Percentiles rank a stretch among this genome's conserved stretches.
Conservation (phyloP, 345 rosid species). For the Abelmoschus esculentus region DNA sequence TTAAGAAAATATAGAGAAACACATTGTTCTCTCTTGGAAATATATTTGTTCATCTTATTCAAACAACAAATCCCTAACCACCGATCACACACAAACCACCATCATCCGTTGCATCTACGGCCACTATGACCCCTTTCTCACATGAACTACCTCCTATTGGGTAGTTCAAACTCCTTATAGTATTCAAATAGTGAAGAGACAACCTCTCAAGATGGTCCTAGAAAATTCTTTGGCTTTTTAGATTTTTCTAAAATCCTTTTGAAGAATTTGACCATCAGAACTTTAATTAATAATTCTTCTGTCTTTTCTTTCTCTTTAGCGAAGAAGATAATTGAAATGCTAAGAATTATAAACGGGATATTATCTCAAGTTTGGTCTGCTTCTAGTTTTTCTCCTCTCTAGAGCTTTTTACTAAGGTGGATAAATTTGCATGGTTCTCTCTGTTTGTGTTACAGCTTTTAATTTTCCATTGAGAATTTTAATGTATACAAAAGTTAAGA, state of each 20-base stretch:
- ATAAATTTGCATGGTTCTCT: constrained; percentile 1
- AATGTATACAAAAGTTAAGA: background rate
- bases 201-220: background rate
- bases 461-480: background rate
- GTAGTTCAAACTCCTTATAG: background rate
- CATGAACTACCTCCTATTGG: background rate
- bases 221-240: background rate
- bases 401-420: background rate
- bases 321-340: background rate
- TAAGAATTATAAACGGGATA: background rate
- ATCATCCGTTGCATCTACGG: too few relatives aligned
- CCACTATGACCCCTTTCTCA: too few relatives aligned
- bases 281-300: too few relatives aligned
- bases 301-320: too few relatives aligned
- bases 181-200: background rate
- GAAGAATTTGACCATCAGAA: too few relatives aligned
- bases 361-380: background rate
- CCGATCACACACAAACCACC: too few relatives aligned
- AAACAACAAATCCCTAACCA: too few relatives aligned
- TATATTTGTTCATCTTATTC: too few relatives aligned
- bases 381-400: background rate
- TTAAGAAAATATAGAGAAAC: too few relatives aligned
- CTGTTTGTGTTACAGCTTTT: background rate
- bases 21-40: too few relatives aligned
- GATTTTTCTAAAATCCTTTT: too few relatives aligned